phyloP scores from a whole-genome alignment of 208 protist genomes.

The Porcisia deanei region DNA sequence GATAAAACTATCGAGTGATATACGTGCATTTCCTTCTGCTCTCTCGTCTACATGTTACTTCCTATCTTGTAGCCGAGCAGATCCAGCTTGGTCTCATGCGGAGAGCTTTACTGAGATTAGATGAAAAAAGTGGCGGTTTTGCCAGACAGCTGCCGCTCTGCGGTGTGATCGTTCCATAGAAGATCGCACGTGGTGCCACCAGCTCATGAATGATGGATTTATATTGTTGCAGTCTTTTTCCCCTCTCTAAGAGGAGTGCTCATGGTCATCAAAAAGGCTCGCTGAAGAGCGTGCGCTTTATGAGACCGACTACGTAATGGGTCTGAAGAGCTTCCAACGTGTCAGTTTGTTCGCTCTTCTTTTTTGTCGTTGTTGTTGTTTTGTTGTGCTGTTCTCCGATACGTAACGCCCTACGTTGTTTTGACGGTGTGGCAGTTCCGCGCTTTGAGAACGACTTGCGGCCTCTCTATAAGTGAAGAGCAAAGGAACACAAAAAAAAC shows the following conservation, averaged over 20 bases:
- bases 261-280: not conserved
- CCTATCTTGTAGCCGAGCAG: not conserved
- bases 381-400: not conserved
- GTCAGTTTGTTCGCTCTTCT: too few relatives aligned
- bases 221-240: not conserved
- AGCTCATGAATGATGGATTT: not conserved
- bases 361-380: not conserved
- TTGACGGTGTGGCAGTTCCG: too few relatives aligned
- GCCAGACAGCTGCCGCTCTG: not conserved
- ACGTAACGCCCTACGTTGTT: not conserved
- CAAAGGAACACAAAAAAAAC: too few relatives aligned
- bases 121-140: not conserved
- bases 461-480: too few relatives aligned
- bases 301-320: not conserved
- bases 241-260: not conserved
- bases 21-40: not conserved
- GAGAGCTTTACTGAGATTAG: not conserved
- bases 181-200: not conserved
- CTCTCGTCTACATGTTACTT: not conserved
- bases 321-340: not conserved
- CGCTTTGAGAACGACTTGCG: too few relatives aligned
- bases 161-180: not conserved
- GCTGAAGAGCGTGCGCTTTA: not conserved
- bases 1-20: constrained; percentile 32
- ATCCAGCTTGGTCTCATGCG: not conserved